phyloP scores from a whole-genome alignment of 169 alveolate genomes.

The Plasmodium blacklocki region DNA sequence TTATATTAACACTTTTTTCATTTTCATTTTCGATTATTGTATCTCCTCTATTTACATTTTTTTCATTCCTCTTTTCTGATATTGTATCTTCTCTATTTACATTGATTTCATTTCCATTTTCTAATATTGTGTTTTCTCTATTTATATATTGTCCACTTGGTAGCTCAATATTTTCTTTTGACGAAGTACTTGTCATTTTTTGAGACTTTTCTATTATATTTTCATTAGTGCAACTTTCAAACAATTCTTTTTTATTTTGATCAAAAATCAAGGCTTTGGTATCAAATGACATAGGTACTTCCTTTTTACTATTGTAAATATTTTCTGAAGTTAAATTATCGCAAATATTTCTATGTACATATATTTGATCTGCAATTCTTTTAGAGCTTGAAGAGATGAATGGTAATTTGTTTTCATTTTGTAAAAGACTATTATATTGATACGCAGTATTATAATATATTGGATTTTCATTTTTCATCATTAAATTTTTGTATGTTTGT shows the following conservation, averaged over 20 bases:
- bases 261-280: too few relatives aligned
- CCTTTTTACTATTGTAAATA: background rate
- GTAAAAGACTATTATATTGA: background rate
- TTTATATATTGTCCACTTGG: background rate
- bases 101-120: background rate
- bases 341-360: background rate
- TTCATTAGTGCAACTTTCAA: background rate
- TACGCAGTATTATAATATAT: background rate
- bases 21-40: background rate
- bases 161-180: too few relatives aligned
- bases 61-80: background rate
- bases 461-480: background rate
- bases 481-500: background rate
- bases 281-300: background rate
- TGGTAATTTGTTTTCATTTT: background rate
- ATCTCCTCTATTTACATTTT: background rate
- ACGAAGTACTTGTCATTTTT: too few relatives aligned
- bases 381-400: background rate
- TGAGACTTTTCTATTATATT: background rate
- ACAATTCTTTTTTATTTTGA: background rate
- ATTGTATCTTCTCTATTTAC: constrained; percentile 1
- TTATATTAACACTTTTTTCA: background rate
- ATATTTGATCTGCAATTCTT: background rate
- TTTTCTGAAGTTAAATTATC: constrained; percentile 4
- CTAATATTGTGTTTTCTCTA: background rate